A percentile compares a stretch with the other conserved stretches of the same genome.
phyloP scores from a whole-genome alignment of 257 asterid genomes.

The Ajuga chamaepitys region DNA sequence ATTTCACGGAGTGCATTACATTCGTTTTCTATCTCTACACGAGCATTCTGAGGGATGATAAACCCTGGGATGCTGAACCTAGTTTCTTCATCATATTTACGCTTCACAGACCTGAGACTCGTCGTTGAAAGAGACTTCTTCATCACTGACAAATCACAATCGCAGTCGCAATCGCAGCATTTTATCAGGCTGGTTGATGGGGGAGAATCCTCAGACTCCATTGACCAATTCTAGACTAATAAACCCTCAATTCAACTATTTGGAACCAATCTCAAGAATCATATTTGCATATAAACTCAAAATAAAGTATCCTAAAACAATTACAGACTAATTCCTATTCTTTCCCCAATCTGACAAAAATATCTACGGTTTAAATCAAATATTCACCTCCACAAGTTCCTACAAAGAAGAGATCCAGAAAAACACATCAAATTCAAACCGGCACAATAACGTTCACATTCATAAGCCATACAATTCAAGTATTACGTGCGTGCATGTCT shows the following conservation, averaged over 20 bases:
- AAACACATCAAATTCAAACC: neutral
- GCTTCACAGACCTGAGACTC: slow-evolving; percentile 50
- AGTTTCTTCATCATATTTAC: slow-evolving; percentile 42
- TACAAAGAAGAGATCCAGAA: neutral
- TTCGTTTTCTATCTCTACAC: slow-evolving; percentile 72
- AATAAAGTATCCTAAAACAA: slow-evolving; percentile 4
- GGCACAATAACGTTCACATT: neutral
- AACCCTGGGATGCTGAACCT: slow-evolving; percentile 37
- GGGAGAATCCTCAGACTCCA: slow-evolving; percentile 50
- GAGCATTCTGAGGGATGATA: slow-evolving; percentile 53
- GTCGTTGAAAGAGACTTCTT: slow-evolving; percentile 44
- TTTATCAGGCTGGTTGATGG: slow-evolving; percentile 37
- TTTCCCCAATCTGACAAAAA: slow-evolving; percentile 20
- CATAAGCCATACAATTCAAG: neutral
- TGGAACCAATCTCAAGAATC: slow-evolving; percentile 11
- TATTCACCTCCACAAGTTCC: slow-evolving; percentile 4
- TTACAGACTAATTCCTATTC: slow-evolving; percentile 12
- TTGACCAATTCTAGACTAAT: slow-evolving; percentile 26
- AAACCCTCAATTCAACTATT: slow-evolving; percentile 21
- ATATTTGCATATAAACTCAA: slow-evolving; percentile 2
- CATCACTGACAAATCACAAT: slow-evolving; percentile 36
- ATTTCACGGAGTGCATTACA: slow-evolving; percentile 72
- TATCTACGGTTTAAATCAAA: slow-evolving; percentile 13
- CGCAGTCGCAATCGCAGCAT: slow-evolving; percentile 64
- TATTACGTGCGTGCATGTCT: slow-evolving; percentile 18